Evolutionary conservation across 2,329 filamentous ascomycete species (phyloP).

Genomic region (Lecanoromycetidae sp.): DNA sequence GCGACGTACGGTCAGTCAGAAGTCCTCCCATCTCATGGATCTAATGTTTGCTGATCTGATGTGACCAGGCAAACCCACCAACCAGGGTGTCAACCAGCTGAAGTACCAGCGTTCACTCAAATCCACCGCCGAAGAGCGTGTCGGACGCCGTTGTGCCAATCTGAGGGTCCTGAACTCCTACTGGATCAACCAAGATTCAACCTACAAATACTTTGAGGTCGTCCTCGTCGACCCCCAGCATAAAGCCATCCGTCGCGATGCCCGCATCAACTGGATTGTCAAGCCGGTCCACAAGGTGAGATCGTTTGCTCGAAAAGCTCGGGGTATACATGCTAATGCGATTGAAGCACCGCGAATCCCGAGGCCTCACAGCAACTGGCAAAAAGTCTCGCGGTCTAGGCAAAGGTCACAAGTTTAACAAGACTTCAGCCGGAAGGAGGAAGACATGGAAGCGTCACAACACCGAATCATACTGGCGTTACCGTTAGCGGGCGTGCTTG

Average conservation of each 20-base stretch:
- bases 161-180: slow-evolving; percentile 99
- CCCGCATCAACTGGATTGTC: slow-evolving; percentile 99
- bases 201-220: slow-evolving; percentile 99
- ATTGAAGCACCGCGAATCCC: slow-evolving; percentile 80
- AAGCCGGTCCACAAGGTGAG: slow-evolving; percentile 88
- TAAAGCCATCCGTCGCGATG: slow-evolving; percentile 98
- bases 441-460: slow-evolving; percentile 99
- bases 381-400: slow-evolving; percentile 99
- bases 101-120: slow-evolving; percentile 99
- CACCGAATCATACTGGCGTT: slow-evolving; percentile 40
- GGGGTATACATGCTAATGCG: not conserved
- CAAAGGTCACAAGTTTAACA: slow-evolving; percentile 99
- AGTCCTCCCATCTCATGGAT: not conserved
- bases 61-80: slow-evolving; percentile 92
- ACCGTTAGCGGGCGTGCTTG: slow-evolving; percentile 7
- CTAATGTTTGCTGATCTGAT: slow-evolving; percentile 17
- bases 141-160: slow-evolving; percentile 97
- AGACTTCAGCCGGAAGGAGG: slow-evolving; percentile 90
- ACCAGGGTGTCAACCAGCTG: slow-evolving; percentile 99
- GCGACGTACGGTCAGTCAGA: slow-evolving; percentile 79
- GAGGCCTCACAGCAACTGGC: slow-evolving; percentile 94
- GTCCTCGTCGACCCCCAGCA: slow-evolving; percentile 99
- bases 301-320: slow-evolving; percentile 16
- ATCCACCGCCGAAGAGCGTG: slow-evolving; percentile 98
- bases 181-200: slow-evolving; percentile 99